A percentile compares a stretch with the other conserved stretches of the same genome.
Evolutionary conservation across 179 eudicot genomes (phyloP).

Genomic region (Beta lomatogona): DNA sequence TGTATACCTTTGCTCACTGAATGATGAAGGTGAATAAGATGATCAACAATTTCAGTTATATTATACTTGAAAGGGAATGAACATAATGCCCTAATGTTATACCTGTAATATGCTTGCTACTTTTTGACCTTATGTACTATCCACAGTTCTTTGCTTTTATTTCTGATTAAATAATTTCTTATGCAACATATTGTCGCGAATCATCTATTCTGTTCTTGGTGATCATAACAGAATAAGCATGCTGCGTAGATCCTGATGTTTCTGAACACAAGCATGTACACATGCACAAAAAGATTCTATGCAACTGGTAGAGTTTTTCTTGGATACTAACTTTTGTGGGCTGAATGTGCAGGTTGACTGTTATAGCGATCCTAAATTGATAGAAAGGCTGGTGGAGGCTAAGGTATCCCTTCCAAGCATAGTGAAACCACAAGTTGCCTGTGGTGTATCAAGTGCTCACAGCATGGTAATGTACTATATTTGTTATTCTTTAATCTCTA

Average conservation of each 20-base stretch:
- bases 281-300: not conserved
- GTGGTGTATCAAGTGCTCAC: constrained; percentile 93
- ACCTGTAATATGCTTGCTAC: not conserved
- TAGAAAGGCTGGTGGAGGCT: constrained; percentile 57
- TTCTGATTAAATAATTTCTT: not conserved
- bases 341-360: constrained; percentile 69
- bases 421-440: constrained; percentile 98
- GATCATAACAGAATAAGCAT: not conserved
- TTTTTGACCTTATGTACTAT: too few relatives aligned
- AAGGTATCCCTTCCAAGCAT: constrained; percentile 72
- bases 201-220: not conserved
- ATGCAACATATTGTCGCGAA: not conserved
- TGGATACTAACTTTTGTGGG: not conserved
- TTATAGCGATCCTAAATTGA: constrained; percentile 61
- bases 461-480: constrained; percentile 64
- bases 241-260: not conserved
- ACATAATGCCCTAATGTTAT: not conserved
- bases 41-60: not conserved
- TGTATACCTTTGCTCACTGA: not conserved
- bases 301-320: not conserved
- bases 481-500: not conserved
- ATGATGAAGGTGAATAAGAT: not conserved
- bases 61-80: not conserved
- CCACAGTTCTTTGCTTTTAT: not conserved
- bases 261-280: not conserved